phyloP scores from a whole-genome alignment of 805 yeast species.

The Wickerhamomyces pijperi region DNA sequence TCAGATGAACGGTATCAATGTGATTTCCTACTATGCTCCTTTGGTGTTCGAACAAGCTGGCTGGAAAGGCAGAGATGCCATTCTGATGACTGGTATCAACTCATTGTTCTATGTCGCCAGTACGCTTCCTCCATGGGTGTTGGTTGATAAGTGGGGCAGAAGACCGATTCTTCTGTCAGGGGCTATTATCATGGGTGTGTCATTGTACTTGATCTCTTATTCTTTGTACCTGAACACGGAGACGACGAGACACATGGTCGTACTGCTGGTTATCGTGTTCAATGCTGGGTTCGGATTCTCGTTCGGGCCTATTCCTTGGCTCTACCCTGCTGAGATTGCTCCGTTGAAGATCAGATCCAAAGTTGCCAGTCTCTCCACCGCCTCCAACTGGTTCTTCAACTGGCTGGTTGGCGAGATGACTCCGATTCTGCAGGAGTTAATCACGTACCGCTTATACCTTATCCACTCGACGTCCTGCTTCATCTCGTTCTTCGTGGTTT shows the following conservation, averaged over 20 bases:
- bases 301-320: slow-evolving; percentile 95
- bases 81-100: slow-evolving; percentile 82
- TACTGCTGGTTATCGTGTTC: slow-evolving; percentile 62
- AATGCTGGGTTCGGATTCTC: slow-evolving; percentile 81
- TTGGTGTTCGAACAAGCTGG: slow-evolving; percentile 92
- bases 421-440: slow-evolving; percentile 67
- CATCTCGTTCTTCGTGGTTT: slow-evolving; percentile 62
- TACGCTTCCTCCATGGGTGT: slow-evolving; percentile 84
- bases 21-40: slow-evolving; percentile 88
- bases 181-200: slow-evolving; percentile 65
- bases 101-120: slow-evolving; percentile 47
- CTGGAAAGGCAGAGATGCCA: slow-evolving; percentile 81
- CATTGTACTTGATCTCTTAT: slow-evolving; percentile 55
- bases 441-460: slow-evolving; percentile 72
- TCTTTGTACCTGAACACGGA: slow-evolving; percentile 37
- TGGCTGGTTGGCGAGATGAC: slow-evolving; percentile 89
- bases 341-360: slow-evolving; percentile 80
- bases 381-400: slow-evolving; percentile 88
- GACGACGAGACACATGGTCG: slow-evolving; percentile 62
- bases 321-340: slow-evolving; percentile 74
- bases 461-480: slow-evolving; percentile 74
- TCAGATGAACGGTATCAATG: slow-evolving; percentile 87
- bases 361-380: slow-evolving; percentile 85
- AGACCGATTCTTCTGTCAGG: slow-evolving; percentile 76
- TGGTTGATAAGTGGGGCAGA: slow-evolving; percentile 88